phyloP scores from a whole-genome alignment of 1,139 yeast species.

The Debaryomyces robertsiae region DNA sequence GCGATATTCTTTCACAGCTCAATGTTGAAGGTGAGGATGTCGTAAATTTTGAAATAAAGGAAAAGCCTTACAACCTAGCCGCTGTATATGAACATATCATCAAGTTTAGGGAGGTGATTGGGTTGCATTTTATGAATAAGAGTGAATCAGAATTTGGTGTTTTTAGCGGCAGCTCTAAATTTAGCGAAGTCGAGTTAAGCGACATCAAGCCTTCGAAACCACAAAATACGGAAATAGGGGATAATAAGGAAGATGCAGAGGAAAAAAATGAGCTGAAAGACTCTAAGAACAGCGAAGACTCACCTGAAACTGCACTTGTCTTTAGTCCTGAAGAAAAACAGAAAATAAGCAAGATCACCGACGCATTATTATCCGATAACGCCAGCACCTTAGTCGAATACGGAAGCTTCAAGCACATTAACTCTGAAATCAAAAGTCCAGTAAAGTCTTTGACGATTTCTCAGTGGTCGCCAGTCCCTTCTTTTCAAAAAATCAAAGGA shows the following conservation, averaged over 20 bases:
- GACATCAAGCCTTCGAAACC: constrained; percentile 20
- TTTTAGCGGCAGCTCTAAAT: constrained; percentile 30
- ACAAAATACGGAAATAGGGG: constrained; percentile 14
- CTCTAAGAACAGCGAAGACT: constrained; percentile 10
- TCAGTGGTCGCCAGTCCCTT: constrained; percentile 90
- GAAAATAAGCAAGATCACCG: constrained; percentile 20
- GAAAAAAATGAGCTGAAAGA: constrained; percentile 1
- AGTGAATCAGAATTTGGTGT: constrained; percentile 28
- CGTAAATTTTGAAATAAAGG: constrained; percentile 28
- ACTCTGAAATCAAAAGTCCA: constrained; percentile 34
- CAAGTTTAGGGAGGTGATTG: constrained; percentile 48
- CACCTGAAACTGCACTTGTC: constrained; percentile 17
- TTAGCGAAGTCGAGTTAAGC: constrained; percentile 33
- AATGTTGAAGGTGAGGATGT: constrained; percentile 21
- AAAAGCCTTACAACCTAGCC: constrained; percentile 43
- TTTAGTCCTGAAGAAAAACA: constrained; percentile 25
- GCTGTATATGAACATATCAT: constrained; percentile 42
- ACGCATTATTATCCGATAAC: constrained; percentile 15
- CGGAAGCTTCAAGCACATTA: constrained; percentile 25
- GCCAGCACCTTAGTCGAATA: constrained; percentile 10
- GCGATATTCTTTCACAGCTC: constrained; percentile 30
- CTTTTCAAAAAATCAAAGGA: constrained; percentile 62
- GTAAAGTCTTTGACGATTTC: constrained; percentile 65
- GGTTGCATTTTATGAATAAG: constrained; percentile 45
- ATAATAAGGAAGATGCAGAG: constrained; percentile 10